Evolutionary conservation across 2,329 filamentous ascomycete species (phyloP).

Genomic region (Aspergillus persii): DNA sequence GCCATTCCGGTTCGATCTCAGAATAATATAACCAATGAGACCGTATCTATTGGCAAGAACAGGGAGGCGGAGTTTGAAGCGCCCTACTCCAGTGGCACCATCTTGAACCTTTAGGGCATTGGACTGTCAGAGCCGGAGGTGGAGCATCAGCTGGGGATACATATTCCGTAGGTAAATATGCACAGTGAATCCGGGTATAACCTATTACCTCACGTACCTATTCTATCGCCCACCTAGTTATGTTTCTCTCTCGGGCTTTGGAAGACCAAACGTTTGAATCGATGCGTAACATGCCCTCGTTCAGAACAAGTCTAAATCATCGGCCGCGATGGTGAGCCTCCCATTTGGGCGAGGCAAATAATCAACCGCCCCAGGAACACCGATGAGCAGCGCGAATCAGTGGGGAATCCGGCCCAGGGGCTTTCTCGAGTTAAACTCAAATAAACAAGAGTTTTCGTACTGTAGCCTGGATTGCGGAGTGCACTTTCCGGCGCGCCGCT

Average conservation of each 20-base stretch:
- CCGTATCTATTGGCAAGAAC: slow-evolving; percentile 36
- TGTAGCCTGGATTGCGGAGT: neutral
- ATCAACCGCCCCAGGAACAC: neutral
- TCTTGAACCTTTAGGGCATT: slow-evolving; percentile 8
- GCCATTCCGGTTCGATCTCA: slow-evolving; percentile 62
- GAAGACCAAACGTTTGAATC: neutral
- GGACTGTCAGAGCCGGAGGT: neutral
- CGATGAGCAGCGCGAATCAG: slow-evolving; percentile 1
- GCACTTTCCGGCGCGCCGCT: neutral
- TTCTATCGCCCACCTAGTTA: neutral
- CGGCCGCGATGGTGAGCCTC: neutral
- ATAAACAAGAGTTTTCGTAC: neutral
- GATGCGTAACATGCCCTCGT: neutral
- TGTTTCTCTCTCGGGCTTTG: neutral
- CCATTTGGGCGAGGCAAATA: slow-evolving; percentile 7
- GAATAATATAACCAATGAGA: slow-evolving; percentile 46
- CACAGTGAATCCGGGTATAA: slow-evolving; percentile 5
- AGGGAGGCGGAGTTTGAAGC: slow-evolving; percentile 33
- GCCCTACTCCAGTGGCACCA: slow-evolving; percentile 27
- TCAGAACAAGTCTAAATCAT: neutral
- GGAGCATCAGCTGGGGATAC: neutral
- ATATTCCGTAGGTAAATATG: neutral
- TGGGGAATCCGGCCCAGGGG: neutral
- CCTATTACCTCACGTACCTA: neutral
- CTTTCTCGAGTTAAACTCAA: neutral